Evolutionary conservation across 768 basidiomycete genomes (phyloP), one percentile per base, ranked within the genome.

Genomic region (Lentinula guzmanii): DNA sequence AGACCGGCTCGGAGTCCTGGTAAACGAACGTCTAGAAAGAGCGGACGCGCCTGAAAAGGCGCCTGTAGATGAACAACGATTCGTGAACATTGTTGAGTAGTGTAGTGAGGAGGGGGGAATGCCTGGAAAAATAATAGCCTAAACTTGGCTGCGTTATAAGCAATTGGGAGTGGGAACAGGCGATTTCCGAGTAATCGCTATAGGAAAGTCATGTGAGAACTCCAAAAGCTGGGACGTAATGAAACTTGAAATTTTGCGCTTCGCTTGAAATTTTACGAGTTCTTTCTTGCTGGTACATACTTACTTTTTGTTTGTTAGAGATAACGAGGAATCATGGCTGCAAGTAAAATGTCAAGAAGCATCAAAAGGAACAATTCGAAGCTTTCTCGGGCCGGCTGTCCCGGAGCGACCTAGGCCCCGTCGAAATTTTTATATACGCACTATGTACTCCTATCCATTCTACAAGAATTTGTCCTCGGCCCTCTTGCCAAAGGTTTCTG

Each of bases 41-140:
- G 41, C 42, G 55, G 55, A 56, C 55, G 55, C 55, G 55, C 55
- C 55, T 56, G 28, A 56, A n/a, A 56, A 56, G 41, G 55, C 55
- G 16, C 55, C 10, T n/a, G 24, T 37, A 56, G 55, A 56, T 24
- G 55, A 33, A 43, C 7, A 31, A 28, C 55, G 41, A 18, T 28
- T 56, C 13, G 31, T 15, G 10, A 39, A 56, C 55, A 56, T 56
- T 6, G 35, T 39, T 41, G 41, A 28, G 55, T 31, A 24, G 16
- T 9, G 8, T 13, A 21, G 37, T 39, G 18, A 24, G 41, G 55
- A 39, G 41, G 55, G 39, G 55, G 55, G 55, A 24, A 43, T 31
- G 41, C 55, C 55, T 56, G 28, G 41, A n/a, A 56, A 43, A 43
- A 5, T 16, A 21, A n/a, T 21, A 48, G 46, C 46, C 21, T 7